Evolutionary conservation across 2,329 filamentous ascomycete species (phyloP), one percentile per base, ranked within the genome.

Genomic region (Lasiodiplodia citricola): DNA sequence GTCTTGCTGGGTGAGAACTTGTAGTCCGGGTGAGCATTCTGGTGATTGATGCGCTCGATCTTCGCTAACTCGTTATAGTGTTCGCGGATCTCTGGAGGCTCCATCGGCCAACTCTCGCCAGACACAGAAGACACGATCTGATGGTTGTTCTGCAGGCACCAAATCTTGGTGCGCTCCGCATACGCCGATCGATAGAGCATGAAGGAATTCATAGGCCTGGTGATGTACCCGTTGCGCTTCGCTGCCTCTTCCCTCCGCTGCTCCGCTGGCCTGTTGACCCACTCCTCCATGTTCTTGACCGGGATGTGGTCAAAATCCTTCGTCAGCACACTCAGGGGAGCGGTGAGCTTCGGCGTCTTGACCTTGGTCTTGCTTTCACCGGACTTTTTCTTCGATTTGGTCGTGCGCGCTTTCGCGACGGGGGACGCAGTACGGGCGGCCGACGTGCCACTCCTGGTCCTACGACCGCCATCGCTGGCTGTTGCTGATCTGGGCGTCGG

Each of bases 121-220:
- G 93, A 93, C n/a, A 96, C 88, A 56, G 90, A 89, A 2, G 95
- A 98, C 31, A 98, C 92, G 44, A 96, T 84, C 79, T 99, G 95
- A 79, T 99, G 95, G 81, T 98, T 97, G 79, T 96, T 95, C 74
- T 96, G 90, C 16, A 88, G 84, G 74, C 92, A 92, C 85, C 90
- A 92, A 64, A 88, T 85, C 80, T 97, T 97, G 69, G 92, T 93
- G 38, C 94, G 87, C 70, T 96, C 92, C 70, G 96, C 92, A 77
- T 93, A 97, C 7, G 93, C 93, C 72, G 96, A 97, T 52, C 96
- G 91, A 79, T 99, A 99, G 63, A 99, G 85, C 91, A 99, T 97
- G 83, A 98, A 99, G 0, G 93, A 95, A 79, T 99, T 99, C 91
- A 97, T 97, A 2, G 96, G 94, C 37, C 96, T 87, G 75, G 95